phyloP scores from a whole-genome alignment of 2,329 filamentous ascomycete species.

The Trichophyton simii region DNA sequence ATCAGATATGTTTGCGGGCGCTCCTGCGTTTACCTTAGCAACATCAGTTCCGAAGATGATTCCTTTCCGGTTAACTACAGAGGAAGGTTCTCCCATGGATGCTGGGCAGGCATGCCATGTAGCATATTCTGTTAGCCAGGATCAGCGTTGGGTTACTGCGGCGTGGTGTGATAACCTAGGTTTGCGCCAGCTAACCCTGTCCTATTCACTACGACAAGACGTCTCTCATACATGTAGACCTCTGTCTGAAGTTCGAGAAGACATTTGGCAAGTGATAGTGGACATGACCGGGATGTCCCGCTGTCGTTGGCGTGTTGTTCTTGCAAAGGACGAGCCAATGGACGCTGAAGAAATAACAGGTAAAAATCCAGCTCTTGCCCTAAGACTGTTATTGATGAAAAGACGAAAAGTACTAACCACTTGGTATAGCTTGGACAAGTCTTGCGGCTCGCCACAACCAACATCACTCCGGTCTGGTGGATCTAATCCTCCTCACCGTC shows the following conservation, averaged over 20 bases:
- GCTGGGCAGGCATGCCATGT: conserved; percentile 48
- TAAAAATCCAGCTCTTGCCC: conserved; percentile 21
- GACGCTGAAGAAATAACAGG: conserved; percentile 41
- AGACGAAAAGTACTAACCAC: neutral
- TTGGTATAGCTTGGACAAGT: conserved; percentile 24
- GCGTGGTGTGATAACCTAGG: conserved; percentile 49
- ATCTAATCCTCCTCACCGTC: conserved; percentile 26
- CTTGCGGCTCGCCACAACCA: conserved; percentile 30
- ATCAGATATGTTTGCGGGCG: conserved; percentile 32
- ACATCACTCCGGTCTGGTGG: conserved; percentile 21
- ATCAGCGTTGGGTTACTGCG: conserved; percentile 46
- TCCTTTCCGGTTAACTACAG: conserved; percentile 42
- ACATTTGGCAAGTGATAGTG: conserved; percentile 46
- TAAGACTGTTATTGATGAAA: neutral
- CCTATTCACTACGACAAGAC: conserved; percentile 41
- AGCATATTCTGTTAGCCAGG: conserved; percentile 44
- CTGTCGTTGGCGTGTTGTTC: conserved; percentile 44
- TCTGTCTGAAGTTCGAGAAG: conserved; percentile 40
- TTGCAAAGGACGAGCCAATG: conserved; percentile 41
- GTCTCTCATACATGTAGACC: conserved; percentile 20
- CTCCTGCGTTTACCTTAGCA: conserved; percentile 44
- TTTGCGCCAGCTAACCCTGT: conserved; percentile 40
- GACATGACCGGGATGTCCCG: conserved; percentile 42
- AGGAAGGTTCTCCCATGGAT: conserved; percentile 43
- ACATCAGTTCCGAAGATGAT: conserved; percentile 41